These are phyloP conservation scores for Solanum chacoense DNA, from an alignment of 305 asterid species.

Conservation along the genomic window DNA sequence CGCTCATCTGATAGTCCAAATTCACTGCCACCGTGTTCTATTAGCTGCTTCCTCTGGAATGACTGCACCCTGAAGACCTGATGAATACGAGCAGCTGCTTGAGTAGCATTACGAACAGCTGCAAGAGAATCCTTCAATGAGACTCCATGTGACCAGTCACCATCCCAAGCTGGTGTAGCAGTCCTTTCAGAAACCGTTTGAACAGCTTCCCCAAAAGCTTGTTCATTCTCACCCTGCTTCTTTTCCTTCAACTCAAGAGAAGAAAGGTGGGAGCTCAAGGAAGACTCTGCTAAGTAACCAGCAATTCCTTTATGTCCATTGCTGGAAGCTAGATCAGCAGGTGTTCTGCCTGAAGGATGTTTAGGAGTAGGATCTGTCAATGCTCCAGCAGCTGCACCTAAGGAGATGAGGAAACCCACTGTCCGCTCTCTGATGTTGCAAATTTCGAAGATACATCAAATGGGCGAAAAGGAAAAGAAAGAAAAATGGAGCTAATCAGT, in stretches of 20 bases:
- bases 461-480: neutral
- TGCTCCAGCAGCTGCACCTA: slow-evolving; percentile 70
- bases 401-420: slow-evolving; percentile 70
- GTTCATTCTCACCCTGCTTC: slow-evolving; percentile 26
- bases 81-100: slow-evolving; percentile 95
- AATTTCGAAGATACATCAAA: slow-evolving; percentile 1
- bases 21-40: slow-evolving; percentile 40
- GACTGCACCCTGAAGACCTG: slow-evolving; percentile 85
- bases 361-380: slow-evolving; percentile 82
- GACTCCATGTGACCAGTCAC: slow-evolving; percentile 54
- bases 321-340: slow-evolving; percentile 85
- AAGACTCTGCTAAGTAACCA: slow-evolving; percentile 80
- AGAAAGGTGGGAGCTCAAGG: slow-evolving; percentile 58
- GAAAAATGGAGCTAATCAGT: neutral
- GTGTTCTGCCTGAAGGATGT: slow-evolving; percentile 57
- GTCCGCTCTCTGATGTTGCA: slow-evolving; percentile 54
- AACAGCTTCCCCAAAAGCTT: slow-evolving; percentile 25
- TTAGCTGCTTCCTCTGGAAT: slow-evolving; percentile 77
- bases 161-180: slow-evolving; percentile 52
- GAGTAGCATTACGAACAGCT: slow-evolving; percentile 95
- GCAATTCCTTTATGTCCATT: slow-evolving; percentile 95
- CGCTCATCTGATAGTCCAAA: slow-evolving; percentile 58
- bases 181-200: slow-evolving; percentile 58
- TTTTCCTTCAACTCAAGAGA: slow-evolving; percentile 55
- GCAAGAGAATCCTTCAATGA: slow-evolving; percentile 85